Percentiles rank a stretch among this genome's conserved stretches.
Conservation (phyloP, 2,329 filamentous ascomycete genomes). For the Fusarium compactum region DNA sequence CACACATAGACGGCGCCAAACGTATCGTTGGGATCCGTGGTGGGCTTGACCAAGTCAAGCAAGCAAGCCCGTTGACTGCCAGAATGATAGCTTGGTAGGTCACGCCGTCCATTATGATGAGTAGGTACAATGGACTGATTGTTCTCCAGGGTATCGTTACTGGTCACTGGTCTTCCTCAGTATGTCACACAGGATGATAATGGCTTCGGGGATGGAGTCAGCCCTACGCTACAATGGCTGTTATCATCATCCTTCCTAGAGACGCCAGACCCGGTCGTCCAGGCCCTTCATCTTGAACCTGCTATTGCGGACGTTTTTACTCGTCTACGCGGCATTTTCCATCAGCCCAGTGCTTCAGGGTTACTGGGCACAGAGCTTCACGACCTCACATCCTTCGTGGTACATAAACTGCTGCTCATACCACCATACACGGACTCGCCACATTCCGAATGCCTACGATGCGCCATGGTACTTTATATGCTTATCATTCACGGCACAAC, state of each 20-base stretch:
- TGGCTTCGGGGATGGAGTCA: conserved; percentile 62
- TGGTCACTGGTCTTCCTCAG: conserved; percentile 65
- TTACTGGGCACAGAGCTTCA: conserved; percentile 61
- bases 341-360: conserved; percentile 43
- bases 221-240: conserved; percentile 63
- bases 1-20: conserved; percentile 65
- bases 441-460: conserved; percentile 59
- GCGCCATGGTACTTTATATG: conserved; percentile 63
- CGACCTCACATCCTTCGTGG: conserved; percentile 66
- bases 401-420: conserved; percentile 61
- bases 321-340: conserved; percentile 60
- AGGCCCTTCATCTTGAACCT: conserved; percentile 50
- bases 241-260: conserved; percentile 38
- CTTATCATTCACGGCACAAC: conserved; percentile 66
- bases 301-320: conserved; percentile 54
- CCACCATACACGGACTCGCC: conserved; percentile 11
- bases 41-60: conserved; percentile 61
- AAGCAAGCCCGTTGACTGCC: conserved; percentile 64
- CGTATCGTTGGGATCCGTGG: conserved; percentile 62
- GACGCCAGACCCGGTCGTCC: conserved; percentile 24
- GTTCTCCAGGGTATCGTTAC: conserved; percentile 65
- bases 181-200: conserved; percentile 64
- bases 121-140: not conserved
- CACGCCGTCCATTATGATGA: not conserved
- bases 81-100: conserved; percentile 67